Conservation (phyloP, 495 filamentous ascomycete genomes). For the Neurospora sp. region DNA sequence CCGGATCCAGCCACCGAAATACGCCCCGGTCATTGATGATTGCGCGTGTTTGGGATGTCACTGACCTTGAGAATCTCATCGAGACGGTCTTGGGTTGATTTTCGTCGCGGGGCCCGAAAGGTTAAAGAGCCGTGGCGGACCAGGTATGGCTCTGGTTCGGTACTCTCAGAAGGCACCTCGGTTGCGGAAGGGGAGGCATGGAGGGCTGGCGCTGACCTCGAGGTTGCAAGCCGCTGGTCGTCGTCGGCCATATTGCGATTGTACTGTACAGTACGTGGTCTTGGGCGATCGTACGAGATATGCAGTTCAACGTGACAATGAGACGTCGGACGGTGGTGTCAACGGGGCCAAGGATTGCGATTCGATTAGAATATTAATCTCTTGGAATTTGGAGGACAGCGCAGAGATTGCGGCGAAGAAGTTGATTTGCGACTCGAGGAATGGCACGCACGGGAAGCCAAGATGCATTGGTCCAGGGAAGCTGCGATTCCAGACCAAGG, state of each 20-base stretch:
- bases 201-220: background rate
- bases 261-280: background rate
- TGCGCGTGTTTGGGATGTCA: conserved; percentile 1
- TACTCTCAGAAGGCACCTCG: background rate
- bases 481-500: background rate
- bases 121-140: conserved; percentile 2
- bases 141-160: background rate
- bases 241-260: background rate
- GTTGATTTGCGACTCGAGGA: background rate
- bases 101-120: conserved; percentile 9
- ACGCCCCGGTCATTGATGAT: background rate
- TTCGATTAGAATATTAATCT: background rate
- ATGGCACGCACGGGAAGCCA: background rate
- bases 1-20: background rate
- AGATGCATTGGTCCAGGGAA: background rate
- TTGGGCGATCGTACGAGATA: background rate
- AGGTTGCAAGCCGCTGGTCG: background rate
- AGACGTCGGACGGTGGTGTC: background rate
- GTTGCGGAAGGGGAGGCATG: background rate
- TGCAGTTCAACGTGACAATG: background rate
- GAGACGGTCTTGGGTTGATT: conserved; percentile 30
- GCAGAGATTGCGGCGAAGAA: background rate
- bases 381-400: background rate
- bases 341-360: background rate
- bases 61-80: conserved; percentile 37